Evolutionary conservation across 2,329 filamentous ascomycete genomes (phyloP).

Genomic region (Hymenoscyphus repandus): DNA sequence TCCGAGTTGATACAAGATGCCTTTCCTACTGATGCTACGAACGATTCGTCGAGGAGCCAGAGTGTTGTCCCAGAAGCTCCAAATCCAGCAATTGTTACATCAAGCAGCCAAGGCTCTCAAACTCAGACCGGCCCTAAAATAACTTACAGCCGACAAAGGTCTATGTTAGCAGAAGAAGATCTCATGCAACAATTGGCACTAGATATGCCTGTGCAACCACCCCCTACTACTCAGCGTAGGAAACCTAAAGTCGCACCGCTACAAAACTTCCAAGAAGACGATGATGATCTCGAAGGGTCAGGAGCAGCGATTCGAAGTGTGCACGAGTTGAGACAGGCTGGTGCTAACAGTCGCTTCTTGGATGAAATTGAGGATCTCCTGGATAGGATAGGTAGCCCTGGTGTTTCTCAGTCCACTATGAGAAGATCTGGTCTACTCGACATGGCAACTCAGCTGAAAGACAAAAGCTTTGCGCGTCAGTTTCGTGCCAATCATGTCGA

Average conservation of each 20-base stretch:
- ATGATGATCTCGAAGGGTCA: constrained; percentile 24
- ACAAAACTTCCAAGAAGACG: constrained; percentile 26
- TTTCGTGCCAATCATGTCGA: constrained; percentile 73
- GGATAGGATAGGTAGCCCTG: constrained; percentile 52
- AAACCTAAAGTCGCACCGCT: constrained; percentile 21
- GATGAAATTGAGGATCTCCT: constrained; percentile 62
- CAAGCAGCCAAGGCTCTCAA: constrained; percentile 26
- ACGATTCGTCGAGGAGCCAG: constrained; percentile 13
- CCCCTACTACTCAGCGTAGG: constrained; percentile 14
- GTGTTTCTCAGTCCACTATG: constrained; percentile 42
- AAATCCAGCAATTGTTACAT: constrained; percentile 5
- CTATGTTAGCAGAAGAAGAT: constrained; percentile 31
- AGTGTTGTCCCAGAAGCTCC: constrained; percentile 13
- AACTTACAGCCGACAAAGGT: constrained; percentile 31
- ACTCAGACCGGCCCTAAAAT: constrained; percentile 28
- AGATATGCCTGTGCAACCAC: constrained; percentile 23
- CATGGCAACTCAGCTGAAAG: constrained; percentile 51
- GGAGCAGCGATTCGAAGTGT: constrained; percentile 52
- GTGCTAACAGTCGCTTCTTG: constrained; percentile 60
- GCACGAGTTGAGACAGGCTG: constrained; percentile 60
- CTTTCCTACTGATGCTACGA: not conserved
- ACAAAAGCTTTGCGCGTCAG: constrained; percentile 59
- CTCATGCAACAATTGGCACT: constrained; percentile 27
- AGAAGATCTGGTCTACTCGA: constrained; percentile 56
- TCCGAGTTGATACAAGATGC: constrained; percentile 1